Evolutionary conservation across 139 green algal genomes (phyloP).

Genomic region (Tetraselmis striata): DNA sequence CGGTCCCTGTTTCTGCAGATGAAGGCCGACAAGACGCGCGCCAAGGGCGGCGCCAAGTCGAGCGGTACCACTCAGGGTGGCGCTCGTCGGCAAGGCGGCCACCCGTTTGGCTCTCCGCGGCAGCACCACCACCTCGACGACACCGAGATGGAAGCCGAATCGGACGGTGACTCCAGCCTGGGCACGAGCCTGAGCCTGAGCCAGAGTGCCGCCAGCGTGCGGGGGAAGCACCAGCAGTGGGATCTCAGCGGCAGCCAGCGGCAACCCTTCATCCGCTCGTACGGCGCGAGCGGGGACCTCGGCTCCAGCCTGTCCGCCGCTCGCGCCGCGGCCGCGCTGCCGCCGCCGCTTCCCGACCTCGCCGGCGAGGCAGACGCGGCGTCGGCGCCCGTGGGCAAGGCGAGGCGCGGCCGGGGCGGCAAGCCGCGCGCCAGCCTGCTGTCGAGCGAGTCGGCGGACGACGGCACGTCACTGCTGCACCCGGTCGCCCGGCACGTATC

Average conservation of each 20-base stretch:
- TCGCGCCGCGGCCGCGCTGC: too few species aligned
- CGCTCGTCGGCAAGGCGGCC: too few species aligned
- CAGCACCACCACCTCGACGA: neutral
- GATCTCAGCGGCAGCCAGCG: neutral
- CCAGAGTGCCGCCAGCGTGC: neutral
- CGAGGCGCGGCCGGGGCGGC: neutral
- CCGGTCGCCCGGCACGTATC: too few species aligned
- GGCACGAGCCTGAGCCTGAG: neutral
- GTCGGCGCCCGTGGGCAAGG: neutral
- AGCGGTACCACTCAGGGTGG: neutral
- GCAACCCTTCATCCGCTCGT: neutral
- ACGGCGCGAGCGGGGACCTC: neutral
- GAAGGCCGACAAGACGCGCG: neutral
- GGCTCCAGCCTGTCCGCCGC: neutral
- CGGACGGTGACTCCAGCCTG: neutral
- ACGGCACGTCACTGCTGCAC: too few species aligned
- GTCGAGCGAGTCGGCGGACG: too few species aligned
- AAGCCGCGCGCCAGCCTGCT: neutral
- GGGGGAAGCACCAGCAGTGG: neutral
- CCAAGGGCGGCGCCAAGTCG: too few species aligned
- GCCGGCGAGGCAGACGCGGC: neutral
- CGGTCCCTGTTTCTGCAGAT: neutral
- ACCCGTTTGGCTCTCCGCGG: neutral
- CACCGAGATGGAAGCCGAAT: neutral
- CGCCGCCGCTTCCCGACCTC: neutral